Percentiles rank a stretch among this genome's conserved stretches.
Conservation (phyloP, 2,329 filamentous ascomycete species). For the Clarireedia paspali region DNA sequence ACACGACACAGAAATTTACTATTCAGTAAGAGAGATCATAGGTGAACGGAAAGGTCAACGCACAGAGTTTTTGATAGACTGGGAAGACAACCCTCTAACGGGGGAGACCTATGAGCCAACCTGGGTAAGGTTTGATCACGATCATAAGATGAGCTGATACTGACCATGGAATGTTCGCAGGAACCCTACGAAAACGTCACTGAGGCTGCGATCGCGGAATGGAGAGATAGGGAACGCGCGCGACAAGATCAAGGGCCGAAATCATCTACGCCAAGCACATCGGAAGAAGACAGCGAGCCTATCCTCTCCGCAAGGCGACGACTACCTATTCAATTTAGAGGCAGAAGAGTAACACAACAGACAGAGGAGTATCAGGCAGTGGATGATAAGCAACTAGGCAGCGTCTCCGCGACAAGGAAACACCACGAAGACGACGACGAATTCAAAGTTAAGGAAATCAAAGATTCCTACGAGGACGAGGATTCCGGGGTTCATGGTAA, state of each 20-base stretch:
- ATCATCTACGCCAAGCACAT: background rate
- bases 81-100: conserved; percentile 44
- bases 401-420: conserved; percentile 2
- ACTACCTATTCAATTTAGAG: background rate
- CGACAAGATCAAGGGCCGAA: background rate
- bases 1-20: background rate
- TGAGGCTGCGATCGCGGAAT: conserved; percentile 1
- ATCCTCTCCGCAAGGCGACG: conserved; percentile 16
- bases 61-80: conserved; percentile 46
- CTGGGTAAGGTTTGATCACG: conserved; percentile 38
- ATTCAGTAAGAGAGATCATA: conserved; percentile 13
- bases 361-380: background rate
- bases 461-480: conserved; percentile 23
- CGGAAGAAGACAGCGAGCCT: conserved; percentile 15
- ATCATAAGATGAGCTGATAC: background rate
- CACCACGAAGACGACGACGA: background rate
- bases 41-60: conserved; percentile 14
- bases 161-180: conserved; percentile 7
- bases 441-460: conserved; percentile 13
- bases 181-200: conserved; percentile 20
- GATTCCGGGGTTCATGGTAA: background rate
- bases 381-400: background rate
- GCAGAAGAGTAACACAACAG: background rate
- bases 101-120: conserved; percentile 39
- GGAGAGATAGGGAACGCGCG: conserved; percentile 1